These are phyloP conservation scores for Sporothrix globosa DNA, from an alignment of 2,329 filamentous ascomycete species.

Conservation along the genomic window DNA sequence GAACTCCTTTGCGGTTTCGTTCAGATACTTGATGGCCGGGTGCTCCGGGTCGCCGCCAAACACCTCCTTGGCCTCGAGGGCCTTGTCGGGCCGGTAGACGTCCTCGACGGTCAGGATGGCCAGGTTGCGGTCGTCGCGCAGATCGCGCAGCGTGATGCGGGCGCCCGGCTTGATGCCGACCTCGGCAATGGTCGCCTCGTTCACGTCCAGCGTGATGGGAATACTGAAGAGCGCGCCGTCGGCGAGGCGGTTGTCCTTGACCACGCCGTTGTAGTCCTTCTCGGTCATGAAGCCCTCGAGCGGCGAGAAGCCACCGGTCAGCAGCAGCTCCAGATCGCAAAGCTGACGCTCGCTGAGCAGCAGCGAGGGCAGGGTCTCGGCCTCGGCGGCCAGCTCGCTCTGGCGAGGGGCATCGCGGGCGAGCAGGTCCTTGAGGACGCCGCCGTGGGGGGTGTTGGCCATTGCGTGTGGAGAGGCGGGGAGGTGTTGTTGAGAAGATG, in stretches of 20 bases:
- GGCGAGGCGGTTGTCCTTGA: constrained; percentile 81
- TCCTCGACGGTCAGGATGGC: constrained; percentile 96
- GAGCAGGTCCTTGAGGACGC: constrained; percentile 95
- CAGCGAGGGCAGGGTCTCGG: constrained; percentile 83
- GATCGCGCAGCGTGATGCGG: constrained; percentile 87
- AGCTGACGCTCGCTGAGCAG: constrained; percentile 90
- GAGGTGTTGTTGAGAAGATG: not conserved
- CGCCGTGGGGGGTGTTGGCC: constrained; percentile 79
- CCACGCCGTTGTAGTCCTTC: constrained; percentile 94
- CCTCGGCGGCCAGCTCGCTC: constrained; percentile 76
- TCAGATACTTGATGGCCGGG: constrained; percentile 89
- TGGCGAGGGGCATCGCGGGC: constrained; percentile 87
- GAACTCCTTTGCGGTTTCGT: constrained; percentile 77
- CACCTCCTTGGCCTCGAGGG: constrained; percentile 87
- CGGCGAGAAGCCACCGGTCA: constrained; percentile 97
- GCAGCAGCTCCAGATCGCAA: constrained; percentile 94
- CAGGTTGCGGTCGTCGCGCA: constrained; percentile 93
- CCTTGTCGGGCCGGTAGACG: constrained; percentile 89
- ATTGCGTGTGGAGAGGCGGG: constrained; percentile 47
- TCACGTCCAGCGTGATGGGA: constrained; percentile 91
- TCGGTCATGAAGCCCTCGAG: constrained; percentile 98
- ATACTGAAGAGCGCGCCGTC: constrained; percentile 94
- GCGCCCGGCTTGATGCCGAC: constrained; percentile 76
- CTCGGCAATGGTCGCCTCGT: constrained; percentile 72
- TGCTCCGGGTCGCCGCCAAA: constrained; percentile 91